Percentiles rank a stretch among this genome's conserved stretches.
Conservation (phyloP, 106 monocot species). For the Dioscorea dumetorum region DNA sequence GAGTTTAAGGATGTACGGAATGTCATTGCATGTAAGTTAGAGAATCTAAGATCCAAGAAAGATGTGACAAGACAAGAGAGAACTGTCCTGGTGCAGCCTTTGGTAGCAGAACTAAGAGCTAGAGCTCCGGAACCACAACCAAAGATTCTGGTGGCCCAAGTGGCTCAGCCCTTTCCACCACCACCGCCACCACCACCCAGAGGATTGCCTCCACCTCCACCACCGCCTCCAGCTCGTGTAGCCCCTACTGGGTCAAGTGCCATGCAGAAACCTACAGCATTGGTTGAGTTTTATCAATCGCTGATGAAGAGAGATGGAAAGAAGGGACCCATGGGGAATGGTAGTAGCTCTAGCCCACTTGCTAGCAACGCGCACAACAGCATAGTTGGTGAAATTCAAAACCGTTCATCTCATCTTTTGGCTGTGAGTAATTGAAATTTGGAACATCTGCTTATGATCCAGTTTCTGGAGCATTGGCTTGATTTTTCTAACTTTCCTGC, state of each 20-base stretch:
- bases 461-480: background rate
- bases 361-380: conserved; percentile 42
- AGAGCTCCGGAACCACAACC: conserved; percentile 7
- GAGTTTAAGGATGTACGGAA: conserved; percentile 15
- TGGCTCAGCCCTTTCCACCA: background rate
- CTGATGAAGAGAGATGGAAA: conserved; percentile 38
- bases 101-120: background rate
- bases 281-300: conserved; percentile 71
- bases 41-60: conserved; percentile 4
- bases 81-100: background rate
- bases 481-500: background rate
- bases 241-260: conserved; percentile 14
- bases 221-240: conserved; percentile 18
- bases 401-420: conserved; percentile 72
- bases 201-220: conserved; percentile 27
- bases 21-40: conserved; percentile 23
- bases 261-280: conserved; percentile 40
- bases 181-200: conserved; percentile 1
- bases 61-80: background rate
- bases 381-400: conserved; percentile 87
- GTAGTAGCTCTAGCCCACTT: conserved; percentile 15
- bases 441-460: background rate
- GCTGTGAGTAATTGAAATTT: conserved; percentile 33
- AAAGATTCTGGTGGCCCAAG: background rate
- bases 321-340: conserved; percentile 16